Base-by-base conservation (phyloP, 2,329 filamentous ascomycete genomes). In the Aspergillus intermedius region DNA sequence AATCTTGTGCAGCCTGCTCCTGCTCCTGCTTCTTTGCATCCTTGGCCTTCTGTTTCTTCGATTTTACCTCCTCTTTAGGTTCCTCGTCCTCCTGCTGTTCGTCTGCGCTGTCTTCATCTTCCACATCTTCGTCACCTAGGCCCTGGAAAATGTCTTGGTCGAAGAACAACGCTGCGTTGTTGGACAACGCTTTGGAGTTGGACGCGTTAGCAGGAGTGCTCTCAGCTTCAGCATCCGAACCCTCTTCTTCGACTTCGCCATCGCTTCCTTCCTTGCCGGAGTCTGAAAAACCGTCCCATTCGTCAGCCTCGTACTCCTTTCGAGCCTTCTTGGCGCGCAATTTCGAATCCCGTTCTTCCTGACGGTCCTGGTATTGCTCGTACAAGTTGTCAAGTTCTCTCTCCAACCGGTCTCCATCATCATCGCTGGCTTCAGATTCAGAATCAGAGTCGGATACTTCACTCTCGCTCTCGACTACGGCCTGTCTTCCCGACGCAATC, bases 141-240 rank as follows among this genome's bases (percentile, higher is more conserved):
- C 83, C 88, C 57, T 91, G 84, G 75, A 98, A 98, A 37, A 98
- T 86, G 57, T 96, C 91, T 65, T 96, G 91, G 59, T 87, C 86
- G 67, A 98, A 98, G 73, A 98, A 98, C 52, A 86, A 80, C 8
- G 85, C 81, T 7, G 93, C 93, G 54, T 89, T 82, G 66, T 84
- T 91, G 2, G 90, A 95, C n/a, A 97, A 75, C 9, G 80, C 83
- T 19, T 62, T 64, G 23, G 60, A 53, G 30, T 65, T 54, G 2
- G 53, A 53, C n/a, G 56, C 50, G 23, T 50, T 49, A 21, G 79
- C 75, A 1, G 57, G 56, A 21, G 45, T 28, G 15, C 43, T 34
- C 28, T 52, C 45, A 23, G 53, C 39, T 34, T 58, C 54, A n/a
- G 55, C 60, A 17, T 63, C 61, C 22, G 54, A 55, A 7, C 81